Base-by-base conservation (phyloP, 1,284 basidiomycete genomes). In the Ceratobasidium sp. region DNA sequence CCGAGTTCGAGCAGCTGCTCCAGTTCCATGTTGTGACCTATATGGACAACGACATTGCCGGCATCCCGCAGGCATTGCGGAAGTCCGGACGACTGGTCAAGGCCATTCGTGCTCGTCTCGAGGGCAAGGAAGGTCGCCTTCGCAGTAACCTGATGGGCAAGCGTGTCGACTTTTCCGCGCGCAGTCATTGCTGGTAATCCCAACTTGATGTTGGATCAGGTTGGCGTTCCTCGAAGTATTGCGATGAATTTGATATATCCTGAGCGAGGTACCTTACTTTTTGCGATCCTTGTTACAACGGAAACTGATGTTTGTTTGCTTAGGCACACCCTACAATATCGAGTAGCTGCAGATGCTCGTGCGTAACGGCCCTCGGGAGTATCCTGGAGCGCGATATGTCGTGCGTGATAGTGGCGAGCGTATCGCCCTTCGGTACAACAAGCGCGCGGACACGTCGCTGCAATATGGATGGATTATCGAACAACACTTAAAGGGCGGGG, bases 381-480 rank as follows among this genome's bases (percentile, higher is more conserved):
- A 99, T 84, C 98, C 98, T 20, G 98, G 98, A 77, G 98, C 98
- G 67, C 90, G 97, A 82, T 99, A 99, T 84, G 97, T 99, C 68
- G 95, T 99, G 78, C 93, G 97, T 78, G 98, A 99, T 84, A 99
- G 96, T 0, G 97, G 97, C 59, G 98, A 99, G 85, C 94, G 97
- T 80, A 97, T 99, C 82, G 98, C 99, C 85, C 85, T 99, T 82
- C 92, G 97, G 80, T 99, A 99, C 87, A 96, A 97, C 84, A 96
- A 97, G 85, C 93, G 96, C n/a, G 93, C 95, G n/a, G 96, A 98
- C 83, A 96, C 96, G 20, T 96, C 97, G 83, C 87, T 99, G 80
- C 97, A 99, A 84, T 98, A 96, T 82, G 98, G 98, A 0, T 99
- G 98, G 98, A 95, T 99, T 75, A 98, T 99, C 5, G 98, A 99